Percentiles rank a stretch among this genome's conserved stretches.
Evolutionary conservation across 176 grass and related monocot species (phyloP).

Genomic region (Rhynchospora pubera): DNA sequence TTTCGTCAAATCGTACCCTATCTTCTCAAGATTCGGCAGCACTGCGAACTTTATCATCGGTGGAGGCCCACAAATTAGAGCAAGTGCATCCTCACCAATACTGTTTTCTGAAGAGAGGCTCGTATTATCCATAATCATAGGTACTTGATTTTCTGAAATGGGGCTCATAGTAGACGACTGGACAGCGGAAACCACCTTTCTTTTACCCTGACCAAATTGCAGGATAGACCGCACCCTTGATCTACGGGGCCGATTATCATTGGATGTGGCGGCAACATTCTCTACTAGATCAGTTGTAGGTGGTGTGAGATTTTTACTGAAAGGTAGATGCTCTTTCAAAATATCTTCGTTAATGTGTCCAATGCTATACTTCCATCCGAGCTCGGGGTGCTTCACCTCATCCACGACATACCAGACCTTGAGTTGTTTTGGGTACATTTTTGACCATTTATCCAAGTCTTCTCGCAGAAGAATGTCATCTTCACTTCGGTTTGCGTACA

Average conservation of each 20-base stretch:
- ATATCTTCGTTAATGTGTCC: too few species aligned
- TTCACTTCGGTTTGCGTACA: slow-evolving; percentile 53
- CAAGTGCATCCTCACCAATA: not conserved
- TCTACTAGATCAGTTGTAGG: too few species aligned
- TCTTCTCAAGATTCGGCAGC: not conserved
- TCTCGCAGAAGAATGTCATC: slow-evolving; percentile 50
- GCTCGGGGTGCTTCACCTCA: not conserved
- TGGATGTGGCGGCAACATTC: too few species aligned
- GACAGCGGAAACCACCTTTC: too few species aligned
- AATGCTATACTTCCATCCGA: too few species aligned
- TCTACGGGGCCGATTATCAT: too few species aligned
- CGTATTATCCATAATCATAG: too few species aligned
- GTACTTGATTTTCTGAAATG: too few species aligned
- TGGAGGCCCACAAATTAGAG: not conserved
- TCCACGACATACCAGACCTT: not conserved
- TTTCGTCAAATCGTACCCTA: not conserved
- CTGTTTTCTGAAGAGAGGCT: too few species aligned
- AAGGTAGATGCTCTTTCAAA: not conserved
- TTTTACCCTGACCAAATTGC: too few species aligned
- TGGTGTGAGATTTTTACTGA: not conserved
- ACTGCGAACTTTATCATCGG: not conserved
- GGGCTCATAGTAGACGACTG: too few species aligned
- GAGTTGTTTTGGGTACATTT: not conserved
- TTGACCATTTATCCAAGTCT: slow-evolving; percentile 29
- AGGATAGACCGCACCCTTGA: too few species aligned